Evolutionary conservation across 192 early-diverging fungal species (phyloP), one percentile per base, ranked within the genome.

Genomic region (Dissophora globulifera): DNA sequence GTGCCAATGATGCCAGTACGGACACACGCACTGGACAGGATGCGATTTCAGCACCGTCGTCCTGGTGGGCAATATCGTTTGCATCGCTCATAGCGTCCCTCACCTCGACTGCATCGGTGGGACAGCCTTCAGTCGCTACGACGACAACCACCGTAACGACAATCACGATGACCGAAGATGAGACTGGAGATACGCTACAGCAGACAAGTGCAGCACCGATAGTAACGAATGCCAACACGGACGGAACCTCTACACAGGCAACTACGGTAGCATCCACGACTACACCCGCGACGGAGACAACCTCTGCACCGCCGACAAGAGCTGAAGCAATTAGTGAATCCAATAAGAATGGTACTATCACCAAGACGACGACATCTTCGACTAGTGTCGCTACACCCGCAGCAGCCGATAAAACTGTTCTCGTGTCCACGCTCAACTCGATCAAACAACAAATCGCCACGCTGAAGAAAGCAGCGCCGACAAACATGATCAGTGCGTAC

Each of bases 51-150:
- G 45, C 72, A 35, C 63, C 72, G 17, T 76, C 72, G 0, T 76
- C 72, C 10, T 76, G 72, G 72, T 76, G 72, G 72, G 72, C 72
- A 0, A 19, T 76, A 3, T 76, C 72, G 0, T 76, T 76, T 41
- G 6, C 50, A 0, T 67, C 72, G 13, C 30, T 67, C 2, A 47
- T 55, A 20, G 42, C 72, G 4, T 29, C 62, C n/a, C 20, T 66
- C 13, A 46, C 43, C 19, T 26, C 71, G 4, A 25, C 32, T 6
- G 1, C 60, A 4, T 31, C 69, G 2, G 29, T 17, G 27, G 38
- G 30, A 13, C 6, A 56, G 26, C 46, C 70, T 0, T 62, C 72
- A 8, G 23, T 60, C 5, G 50, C 51, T 2, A 76, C 62, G 0
- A 75, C 62, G 3, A 76, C 72, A 0, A 76, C 72, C 9, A 76